phyloP scores from a whole-genome alignment of 2,329 filamentous ascomycete species.

The Atkinsonella hypoxylon region DNA sequence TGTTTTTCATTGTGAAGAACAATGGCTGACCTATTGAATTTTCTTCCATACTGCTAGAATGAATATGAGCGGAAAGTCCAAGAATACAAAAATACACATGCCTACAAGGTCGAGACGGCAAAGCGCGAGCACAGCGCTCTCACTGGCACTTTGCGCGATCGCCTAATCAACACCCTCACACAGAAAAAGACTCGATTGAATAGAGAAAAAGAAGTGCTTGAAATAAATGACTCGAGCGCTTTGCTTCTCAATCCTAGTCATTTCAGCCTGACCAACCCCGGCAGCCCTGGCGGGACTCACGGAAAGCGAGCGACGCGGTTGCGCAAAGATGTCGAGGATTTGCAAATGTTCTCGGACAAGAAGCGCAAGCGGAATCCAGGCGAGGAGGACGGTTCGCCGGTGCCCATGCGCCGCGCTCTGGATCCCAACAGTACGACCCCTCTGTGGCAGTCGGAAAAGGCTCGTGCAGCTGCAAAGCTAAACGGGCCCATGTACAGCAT shows the following conservation, averaged over 20 bases:
- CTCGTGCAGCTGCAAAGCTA: constrained; percentile 40
- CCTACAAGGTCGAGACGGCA: constrained; percentile 51
- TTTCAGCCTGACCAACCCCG: constrained; percentile 52
- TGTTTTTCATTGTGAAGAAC: not conserved
- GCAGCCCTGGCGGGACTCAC: constrained; percentile 50
- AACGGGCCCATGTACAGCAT: constrained; percentile 52
- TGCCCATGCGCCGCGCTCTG: constrained; percentile 40
- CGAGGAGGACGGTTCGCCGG: constrained; percentile 53
- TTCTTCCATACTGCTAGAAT: constrained; percentile 28
- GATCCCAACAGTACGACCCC: constrained; percentile 47
- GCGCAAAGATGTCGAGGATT: constrained; percentile 48
- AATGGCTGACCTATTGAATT: constrained; percentile 3
- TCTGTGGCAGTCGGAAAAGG: constrained; percentile 50
- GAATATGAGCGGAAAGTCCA: constrained; percentile 51
- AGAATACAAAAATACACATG: constrained; percentile 46
- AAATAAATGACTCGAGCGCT: constrained; percentile 54
- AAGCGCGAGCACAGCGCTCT: constrained; percentile 49
- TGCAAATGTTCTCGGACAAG: constrained; percentile 43
- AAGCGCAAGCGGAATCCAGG: constrained; percentile 50
- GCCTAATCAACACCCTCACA: constrained; percentile 53
- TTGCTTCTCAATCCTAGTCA: constrained; percentile 56
- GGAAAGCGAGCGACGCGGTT: constrained; percentile 51
- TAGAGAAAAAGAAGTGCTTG: constrained; percentile 55
- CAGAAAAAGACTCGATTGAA: constrained; percentile 52
- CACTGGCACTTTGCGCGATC: constrained; percentile 49